Base-by-base conservation (phyloP, 2,329 filamentous ascomycete genomes). In the Harringtonia lauricola region DNA sequence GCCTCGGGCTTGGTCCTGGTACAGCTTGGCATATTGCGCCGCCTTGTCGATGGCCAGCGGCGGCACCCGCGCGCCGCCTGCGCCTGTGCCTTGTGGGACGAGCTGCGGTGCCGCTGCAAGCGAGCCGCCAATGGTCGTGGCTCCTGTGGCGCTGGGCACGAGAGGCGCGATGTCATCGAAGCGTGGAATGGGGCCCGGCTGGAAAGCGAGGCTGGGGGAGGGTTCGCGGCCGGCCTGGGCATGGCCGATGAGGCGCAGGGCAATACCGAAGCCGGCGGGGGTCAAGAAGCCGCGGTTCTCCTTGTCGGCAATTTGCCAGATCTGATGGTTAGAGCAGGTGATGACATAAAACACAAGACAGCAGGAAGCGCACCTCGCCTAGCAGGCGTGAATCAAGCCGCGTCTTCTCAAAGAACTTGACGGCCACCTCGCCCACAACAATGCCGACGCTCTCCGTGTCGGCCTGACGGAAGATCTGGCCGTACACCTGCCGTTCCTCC, bases 241-340 rank as follows among this genome's bases (percentile, higher is more conserved):
- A 67, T 96, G 92, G 47, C 88, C 92, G 59, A 98, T 96, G 59
- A 98, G 79, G 57, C 92, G 79, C 59, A 98, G 67, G 46, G 94
- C 92, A 59, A 95, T 78, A 48, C 89, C 86, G 66, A 98, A 98
- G 59, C 90, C 92, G 35, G 88, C 79, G 18, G 88, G 88, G 29
- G 89, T 95, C 53, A 98, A 71, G 53, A 96, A 84, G 42, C 92
- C 92, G 51, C 89, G 80, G 68, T 98, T 98, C 68, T 96, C 90
- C 52, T 79, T 88, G 67, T 98, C 92, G 54, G 92, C 90, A 61
- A 98, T 92, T 67, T 96, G 90, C 92, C 92, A 98, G 73, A 98
- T 96, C 85, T 95, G 21, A 7, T 5, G 15, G 33, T 42, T 35
- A 46, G 41, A 9, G 14, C 10, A 8, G 12, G 21, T 21, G 26